Evolutionary conservation across 768 basidiomycete species (phyloP).

Genomic region (Leccinum variicolor): DNA sequence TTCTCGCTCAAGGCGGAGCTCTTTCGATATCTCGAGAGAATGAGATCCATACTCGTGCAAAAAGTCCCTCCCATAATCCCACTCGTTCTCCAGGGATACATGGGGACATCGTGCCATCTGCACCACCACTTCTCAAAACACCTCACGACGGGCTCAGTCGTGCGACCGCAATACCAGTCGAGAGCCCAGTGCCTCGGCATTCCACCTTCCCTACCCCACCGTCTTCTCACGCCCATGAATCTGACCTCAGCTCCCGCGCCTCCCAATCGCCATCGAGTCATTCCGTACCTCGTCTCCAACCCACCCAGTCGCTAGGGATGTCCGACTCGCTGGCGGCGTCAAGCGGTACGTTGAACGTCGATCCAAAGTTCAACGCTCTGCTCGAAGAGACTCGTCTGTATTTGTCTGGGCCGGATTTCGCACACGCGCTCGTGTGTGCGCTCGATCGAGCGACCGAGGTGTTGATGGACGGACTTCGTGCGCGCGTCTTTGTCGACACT

Average conservation of each 20-base stretch:
- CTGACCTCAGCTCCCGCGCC: constrained; percentile 22
- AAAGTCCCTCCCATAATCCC: neutral
- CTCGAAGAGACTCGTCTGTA: constrained; percentile 66
- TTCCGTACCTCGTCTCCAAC: constrained; percentile 19
- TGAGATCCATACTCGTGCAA: neutral
- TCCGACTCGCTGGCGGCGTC: constrained; percentile 7
- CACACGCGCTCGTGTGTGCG: constrained; percentile 64
- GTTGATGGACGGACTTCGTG: constrained; percentile 61
- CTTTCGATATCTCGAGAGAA: constrained; percentile 7
- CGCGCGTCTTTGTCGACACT: constrained; percentile 53
- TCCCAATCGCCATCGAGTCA: constrained; percentile 23
- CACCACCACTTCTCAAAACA: neutral
- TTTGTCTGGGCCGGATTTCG: constrained; percentile 67
- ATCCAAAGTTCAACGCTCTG: constrained; percentile 52
- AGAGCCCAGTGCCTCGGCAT: constrained; percentile 10
- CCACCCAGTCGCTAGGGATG: neutral
- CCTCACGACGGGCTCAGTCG: constrained; percentile 8
- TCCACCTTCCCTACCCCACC: constrained; percentile 21
- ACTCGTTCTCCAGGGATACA: neutral
- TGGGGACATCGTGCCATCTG: neutral
- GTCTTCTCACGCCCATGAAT: constrained; percentile 15
- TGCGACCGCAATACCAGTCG: constrained; percentile 15
- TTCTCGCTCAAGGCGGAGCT: constrained; percentile 63
- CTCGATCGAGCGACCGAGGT: constrained; percentile 68
- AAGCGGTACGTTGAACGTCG: constrained; percentile 2